Evolutionary conservation across 805 yeast species (phyloP).

Genomic region (Priceomyces medius): DNA sequence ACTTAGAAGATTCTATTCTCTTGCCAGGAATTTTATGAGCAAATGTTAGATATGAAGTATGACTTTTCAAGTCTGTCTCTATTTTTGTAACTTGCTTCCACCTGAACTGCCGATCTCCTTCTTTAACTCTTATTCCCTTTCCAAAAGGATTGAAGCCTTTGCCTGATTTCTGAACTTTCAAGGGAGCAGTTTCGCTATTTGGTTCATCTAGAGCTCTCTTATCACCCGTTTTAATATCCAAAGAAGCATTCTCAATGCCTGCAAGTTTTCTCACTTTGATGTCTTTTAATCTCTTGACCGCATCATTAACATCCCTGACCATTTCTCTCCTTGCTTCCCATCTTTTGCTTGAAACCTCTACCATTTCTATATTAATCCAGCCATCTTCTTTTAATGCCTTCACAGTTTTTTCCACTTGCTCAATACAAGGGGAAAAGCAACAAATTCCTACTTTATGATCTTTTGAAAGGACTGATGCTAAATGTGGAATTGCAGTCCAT

Average conservation of each 20-base stretch:
- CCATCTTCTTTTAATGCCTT: conserved; percentile 70
- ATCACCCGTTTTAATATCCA: conserved; percentile 20
- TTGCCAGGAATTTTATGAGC: conserved; percentile 50
- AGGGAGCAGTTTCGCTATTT: conserved; percentile 12
- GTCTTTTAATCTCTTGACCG: conserved; percentile 74
- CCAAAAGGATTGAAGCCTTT: conserved; percentile 90
- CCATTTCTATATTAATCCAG: conserved; percentile 88
- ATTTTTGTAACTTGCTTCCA: conserved; percentile 86
- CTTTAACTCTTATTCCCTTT: conserved; percentile 76
- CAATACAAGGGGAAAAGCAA: conserved; percentile 97
- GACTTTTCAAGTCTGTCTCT: conserved; percentile 86
- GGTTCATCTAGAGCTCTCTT: conserved; percentile 24
- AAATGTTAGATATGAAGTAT: conserved; percentile 91
- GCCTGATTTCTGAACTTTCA: conserved; percentile 35
- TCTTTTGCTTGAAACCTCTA: conserved; percentile 78
- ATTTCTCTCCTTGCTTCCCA: conserved; percentile 91
- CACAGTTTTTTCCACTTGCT: conserved; percentile 88
- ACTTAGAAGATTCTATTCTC: conserved; percentile 5
- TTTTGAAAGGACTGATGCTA: conserved; percentile 56
- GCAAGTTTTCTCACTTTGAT: conserved; percentile 66
- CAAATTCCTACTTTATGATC: conserved; percentile 67
- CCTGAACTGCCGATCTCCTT: conserved; percentile 76
- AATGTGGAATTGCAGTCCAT: conserved; percentile 88
- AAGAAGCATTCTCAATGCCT: conserved; percentile 55
- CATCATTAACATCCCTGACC: conserved; percentile 77